These are phyloP conservation scores for Microcos paniculata DNA, from an alignment of 345 rosid species.

Conservation along the genomic window DNA sequence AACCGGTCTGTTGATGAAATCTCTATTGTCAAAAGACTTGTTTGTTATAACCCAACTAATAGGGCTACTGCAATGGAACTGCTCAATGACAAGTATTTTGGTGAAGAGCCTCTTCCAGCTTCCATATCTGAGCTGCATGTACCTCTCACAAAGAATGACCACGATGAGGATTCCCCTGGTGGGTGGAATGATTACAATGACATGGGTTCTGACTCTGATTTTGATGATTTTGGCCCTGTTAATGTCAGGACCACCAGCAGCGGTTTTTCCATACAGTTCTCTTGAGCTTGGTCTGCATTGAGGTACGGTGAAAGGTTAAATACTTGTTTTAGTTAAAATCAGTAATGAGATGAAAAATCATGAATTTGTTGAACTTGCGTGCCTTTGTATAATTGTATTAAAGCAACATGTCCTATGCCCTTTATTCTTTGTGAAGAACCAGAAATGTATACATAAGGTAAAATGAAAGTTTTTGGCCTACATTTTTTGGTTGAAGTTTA, in stretches of 20 bases:
- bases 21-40: conserved; percentile 61
- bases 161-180: conserved; percentile 58
- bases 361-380: background rate
- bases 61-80: conserved; percentile 79
- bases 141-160: conserved; percentile 49
- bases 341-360: background rate
- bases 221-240: conserved; percentile 54
- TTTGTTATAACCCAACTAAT: conserved; percentile 73
- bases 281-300: conserved; percentile 23
- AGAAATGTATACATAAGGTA: background rate
- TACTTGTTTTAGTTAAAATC: background rate
- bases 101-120: conserved; percentile 74
- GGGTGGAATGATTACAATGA: conserved; percentile 41
- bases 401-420: background rate
- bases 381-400: background rate
- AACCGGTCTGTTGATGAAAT: conserved; percentile 53
- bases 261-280: conserved; percentile 69
- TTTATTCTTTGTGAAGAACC: background rate
- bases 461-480: background rate
- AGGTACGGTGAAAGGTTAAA: conserved; percentile 1
- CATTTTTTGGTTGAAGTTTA: no score
- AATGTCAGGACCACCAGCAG: conserved; percentile 46
- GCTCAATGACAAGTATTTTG: conserved; percentile 67
- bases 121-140: conserved; percentile 63
- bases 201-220: conserved; percentile 65